Evolutionary conservation across 1,284 basidiomycete genomes (phyloP).

Genomic region (Fomitopsis betulina): DNA sequence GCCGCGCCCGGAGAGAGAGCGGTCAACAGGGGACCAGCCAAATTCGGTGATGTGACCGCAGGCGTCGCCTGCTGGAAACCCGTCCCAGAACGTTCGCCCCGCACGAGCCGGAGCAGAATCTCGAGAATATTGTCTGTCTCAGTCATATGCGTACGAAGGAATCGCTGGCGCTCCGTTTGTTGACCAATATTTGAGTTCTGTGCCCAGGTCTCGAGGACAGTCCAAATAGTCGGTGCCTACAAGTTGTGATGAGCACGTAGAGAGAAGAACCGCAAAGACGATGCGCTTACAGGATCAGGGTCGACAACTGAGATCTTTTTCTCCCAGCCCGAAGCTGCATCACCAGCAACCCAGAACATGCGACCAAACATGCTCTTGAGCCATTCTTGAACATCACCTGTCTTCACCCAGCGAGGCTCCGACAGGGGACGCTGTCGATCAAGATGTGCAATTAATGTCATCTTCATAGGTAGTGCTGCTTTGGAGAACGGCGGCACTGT

Average conservation of each 20-base stretch:
- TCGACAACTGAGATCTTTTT: conserved; percentile 90
- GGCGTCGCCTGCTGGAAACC: conserved; percentile 60
- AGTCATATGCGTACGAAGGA: conserved; percentile 82
- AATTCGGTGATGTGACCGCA: conserved; percentile 52
- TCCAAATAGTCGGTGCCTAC: conserved; percentile 87
- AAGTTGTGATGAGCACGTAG: conserved; percentile 6
- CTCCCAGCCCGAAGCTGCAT: conserved; percentile 81
- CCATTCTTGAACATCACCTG: conserved; percentile 92
- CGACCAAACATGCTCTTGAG: conserved; percentile 82
- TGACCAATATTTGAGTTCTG: conserved; percentile 73
- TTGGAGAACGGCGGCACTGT: conserved; percentile 69
- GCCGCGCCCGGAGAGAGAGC: conserved; percentile 72
- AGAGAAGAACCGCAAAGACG: conserved; percentile 9
- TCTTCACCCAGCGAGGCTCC: conserved; percentile 94
- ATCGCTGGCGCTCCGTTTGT: conserved; percentile 75
- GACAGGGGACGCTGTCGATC: conserved; percentile 86
- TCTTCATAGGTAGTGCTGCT: conserved; percentile 42
- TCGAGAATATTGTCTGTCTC: conserved; percentile 86
- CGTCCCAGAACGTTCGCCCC: conserved; percentile 68
- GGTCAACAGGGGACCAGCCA: conserved; percentile 60
- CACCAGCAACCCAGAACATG: conserved; percentile 74
- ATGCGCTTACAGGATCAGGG: conserved; percentile 82
- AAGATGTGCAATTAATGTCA: conserved; percentile 64
- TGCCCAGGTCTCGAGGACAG: conserved; percentile 86
- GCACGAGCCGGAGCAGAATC: conserved; percentile 84